These are phyloP conservation scores for Trypanosomatidae sp. DNA, from an alignment of 208 protist species.

Conservation along the genomic window DNA sequence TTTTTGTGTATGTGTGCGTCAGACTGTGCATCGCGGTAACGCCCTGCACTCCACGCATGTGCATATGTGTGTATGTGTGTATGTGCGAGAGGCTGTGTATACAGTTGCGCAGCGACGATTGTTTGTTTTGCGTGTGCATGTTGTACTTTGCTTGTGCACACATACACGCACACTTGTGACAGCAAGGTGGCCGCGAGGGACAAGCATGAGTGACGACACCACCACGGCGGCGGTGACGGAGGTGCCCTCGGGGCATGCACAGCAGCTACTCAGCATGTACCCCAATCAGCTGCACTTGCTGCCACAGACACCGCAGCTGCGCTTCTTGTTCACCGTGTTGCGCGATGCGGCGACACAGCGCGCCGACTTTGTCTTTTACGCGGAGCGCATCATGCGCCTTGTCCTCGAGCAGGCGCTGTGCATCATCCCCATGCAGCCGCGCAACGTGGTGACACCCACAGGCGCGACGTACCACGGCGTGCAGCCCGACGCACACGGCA, in stretches of 20 bases:
- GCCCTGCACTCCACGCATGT: not conserved
- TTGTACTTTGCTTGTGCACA: too few relatives aligned
- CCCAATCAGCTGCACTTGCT: constrained; percentile 49
- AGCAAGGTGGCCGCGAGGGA: not conserved
- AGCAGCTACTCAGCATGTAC: constrained; percentile 51
- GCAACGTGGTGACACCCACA: constrained; percentile 88
- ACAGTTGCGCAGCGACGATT: not conserved
- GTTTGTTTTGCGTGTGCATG: too few relatives aligned
- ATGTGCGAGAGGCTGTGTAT: too few relatives aligned
- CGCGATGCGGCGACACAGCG: constrained; percentile 80
- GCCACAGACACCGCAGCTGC: constrained; percentile 81
- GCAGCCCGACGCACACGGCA: constrained; percentile 46
- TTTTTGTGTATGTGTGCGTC: too few relatives aligned
- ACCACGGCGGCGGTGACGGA: not conserved
- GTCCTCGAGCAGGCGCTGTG: constrained; percentile 88
- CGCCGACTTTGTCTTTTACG: constrained; percentile 96
- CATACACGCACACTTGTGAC: not conserved
- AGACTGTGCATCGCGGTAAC: too few relatives aligned
- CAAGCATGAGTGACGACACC: not conserved
- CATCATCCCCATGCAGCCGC: constrained; percentile 75
- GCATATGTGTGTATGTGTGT: not conserved
- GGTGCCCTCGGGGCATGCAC: not conserved
- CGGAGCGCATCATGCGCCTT: constrained; percentile 92
- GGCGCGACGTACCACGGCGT: constrained; percentile 65
- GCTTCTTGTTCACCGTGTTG: constrained; percentile 93